Evolutionary conservation across 176 grass and related monocot species (phyloP), one percentile per base, ranked within the genome.

Genomic region (Carex parvula): DNA sequence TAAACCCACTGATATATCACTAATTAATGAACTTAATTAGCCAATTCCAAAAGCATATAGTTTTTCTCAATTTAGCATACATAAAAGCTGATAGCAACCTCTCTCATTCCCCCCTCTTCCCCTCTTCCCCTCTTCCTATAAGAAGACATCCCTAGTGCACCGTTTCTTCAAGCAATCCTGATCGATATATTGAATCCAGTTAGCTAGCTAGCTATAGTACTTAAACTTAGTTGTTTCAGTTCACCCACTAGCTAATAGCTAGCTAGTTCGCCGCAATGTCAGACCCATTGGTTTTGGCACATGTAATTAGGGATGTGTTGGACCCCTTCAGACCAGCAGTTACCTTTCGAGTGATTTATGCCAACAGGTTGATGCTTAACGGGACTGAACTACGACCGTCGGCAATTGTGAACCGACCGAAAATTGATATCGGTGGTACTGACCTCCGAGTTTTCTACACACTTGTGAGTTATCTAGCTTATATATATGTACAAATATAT

Each of bases 361-460:
- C 48, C 53, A 88, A 84, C n/a, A 94, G 64, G 84, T 72, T 89
- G 57, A 24, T 97, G 22, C 16, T 90, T 22, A 63, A 88, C 60
- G 85, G 90, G n/a, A 62, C 73, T 54, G 88, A 92, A 84, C 81
- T 97, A 52, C 91, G 73, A 65, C 88, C 94, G 21, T 97, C 90
- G 8, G 88, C 70, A 21, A 41, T 94, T 17, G 53, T 65, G 55
- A 88, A 80, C 79, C 91, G 84, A 26, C 92, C 92, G 3, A 85
- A 83, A 39, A 69, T 92, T 74, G 88, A 97, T 64, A 41, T 89
- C 55, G 87, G 90, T 61, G 90, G 90, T 77, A 87, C 60, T 60
- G 92, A 92, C 54, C 88, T 91, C 69, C 85, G 90, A 80, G 82
- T 66, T 80, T 91, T 91, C 74, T 92, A 94, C 81, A 92, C 92